These are phyloP conservation scores for Spiraea crenata DNA, from an alignment of 331 rosid genomes.

Conservation along the genomic window DNA sequence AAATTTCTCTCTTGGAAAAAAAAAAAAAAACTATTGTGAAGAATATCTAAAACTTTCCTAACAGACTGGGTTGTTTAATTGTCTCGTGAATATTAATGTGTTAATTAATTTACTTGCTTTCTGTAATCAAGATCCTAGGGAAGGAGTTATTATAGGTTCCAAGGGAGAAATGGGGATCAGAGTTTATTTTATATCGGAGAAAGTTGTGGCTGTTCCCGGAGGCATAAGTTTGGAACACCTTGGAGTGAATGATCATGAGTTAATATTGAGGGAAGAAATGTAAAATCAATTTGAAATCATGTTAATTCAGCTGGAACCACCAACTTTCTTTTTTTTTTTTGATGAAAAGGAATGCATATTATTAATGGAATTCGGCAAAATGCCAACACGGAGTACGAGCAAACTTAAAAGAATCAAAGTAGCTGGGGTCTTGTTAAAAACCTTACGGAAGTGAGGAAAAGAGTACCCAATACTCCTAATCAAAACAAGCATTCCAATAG, in stretches of 20 bases:
- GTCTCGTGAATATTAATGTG: not conserved
- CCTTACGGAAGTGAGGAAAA: no score
- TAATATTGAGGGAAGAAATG: constrained; percentile 37
- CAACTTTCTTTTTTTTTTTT: no score
- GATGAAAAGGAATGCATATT: no score
- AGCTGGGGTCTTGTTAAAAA: no score
- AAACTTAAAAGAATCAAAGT: no score
- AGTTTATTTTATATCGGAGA: constrained; percentile 42
- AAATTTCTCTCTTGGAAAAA: no score
- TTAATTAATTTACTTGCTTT: not conserved
- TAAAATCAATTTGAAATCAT: constrained; percentile 39
- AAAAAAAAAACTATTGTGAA: no score
- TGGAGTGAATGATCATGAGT: constrained; percentile 31
- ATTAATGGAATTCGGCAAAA: no score
- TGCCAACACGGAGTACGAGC: no score
- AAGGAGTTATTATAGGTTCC: constrained; percentile 58
- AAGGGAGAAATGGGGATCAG: constrained; percentile 35
- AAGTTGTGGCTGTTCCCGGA: constrained; percentile 53
- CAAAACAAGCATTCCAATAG: no score
- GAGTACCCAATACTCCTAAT: no score
- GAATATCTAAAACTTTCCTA: no score
- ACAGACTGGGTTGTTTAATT: not conserved
- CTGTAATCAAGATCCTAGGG: constrained; percentile 34
- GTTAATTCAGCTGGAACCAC: constrained; percentile 60
- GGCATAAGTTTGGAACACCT: constrained; percentile 44